Evolutionary conservation across 768 basidiomycete species (phyloP), one percentile per base, ranked within the genome.

Genomic region (Amanita subjunquillea): DNA sequence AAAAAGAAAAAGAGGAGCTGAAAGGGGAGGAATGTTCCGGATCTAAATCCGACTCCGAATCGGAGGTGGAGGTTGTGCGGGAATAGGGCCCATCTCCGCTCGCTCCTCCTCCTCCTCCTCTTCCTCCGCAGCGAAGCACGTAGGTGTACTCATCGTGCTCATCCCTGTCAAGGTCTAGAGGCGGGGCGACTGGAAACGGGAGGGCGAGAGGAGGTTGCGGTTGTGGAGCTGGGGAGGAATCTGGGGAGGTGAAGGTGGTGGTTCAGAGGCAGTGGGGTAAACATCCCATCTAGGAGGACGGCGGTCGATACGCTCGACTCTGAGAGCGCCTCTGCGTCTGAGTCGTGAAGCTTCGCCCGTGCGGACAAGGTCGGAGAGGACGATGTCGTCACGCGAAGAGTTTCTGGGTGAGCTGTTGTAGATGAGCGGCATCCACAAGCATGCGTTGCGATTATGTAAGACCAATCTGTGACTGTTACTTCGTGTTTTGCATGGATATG

Each of bases 341-440:
- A 87, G 67, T 4, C 86, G 72, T 3, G 86, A 87, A 0, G 83
- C 82, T 60, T 88, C 86, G 13, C 80, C 86, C 1, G 81, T 81
- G 13, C 50, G 82, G 13, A 87, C 73, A 39, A 88, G 74, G 63
- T 87, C 85, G 2, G 83, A 84, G 42, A 87, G 75, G 17, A 86
- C 77, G 52, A 88, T 82, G 30, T 80, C 74, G 60, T 85, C 82
- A 15, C 57, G 60, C 3, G 55, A 3, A 12, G 41, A 42, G 41
- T 23, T 3, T 42, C 41, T 42, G 29, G 41, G 9, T 9, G 41
- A 20, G 41, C 12, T 12, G 41, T 25, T 23, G 41, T 42, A 42
- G 23, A 42, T 42, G 41, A 42, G 41, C 23, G 41, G 41, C 41
- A 42, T 42, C 10, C 20, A 22, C 39, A 22, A 40, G n/a, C 6